Evolutionary conservation across 352 stramenopile genomes (phyloP).

Genomic region (Pythium brachiatum): DNA sequence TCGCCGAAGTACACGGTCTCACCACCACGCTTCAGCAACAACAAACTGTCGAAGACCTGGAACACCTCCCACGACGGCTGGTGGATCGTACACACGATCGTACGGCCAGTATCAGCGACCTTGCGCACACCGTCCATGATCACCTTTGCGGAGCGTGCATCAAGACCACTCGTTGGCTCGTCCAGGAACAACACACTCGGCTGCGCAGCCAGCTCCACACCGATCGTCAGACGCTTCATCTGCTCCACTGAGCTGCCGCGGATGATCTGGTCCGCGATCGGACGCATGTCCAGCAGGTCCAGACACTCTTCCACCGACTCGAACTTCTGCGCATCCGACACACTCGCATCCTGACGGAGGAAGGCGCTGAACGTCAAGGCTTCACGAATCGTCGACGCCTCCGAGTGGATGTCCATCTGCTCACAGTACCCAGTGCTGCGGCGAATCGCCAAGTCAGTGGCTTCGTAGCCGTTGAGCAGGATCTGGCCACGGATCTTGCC

Average conservation of each 20-base stretch:
- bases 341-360: too few species aligned
- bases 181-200: slow-evolving; percentile 79
- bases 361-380: too few species aligned
- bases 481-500: slow-evolving; percentile 86
- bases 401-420: too few species aligned
- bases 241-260: slow-evolving; percentile 39
- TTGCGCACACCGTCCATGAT: too few species aligned
- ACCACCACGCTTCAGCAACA: slow-evolving; percentile 24
- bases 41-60: slow-evolving; percentile 25
- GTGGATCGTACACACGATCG: too few species aligned
- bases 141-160: too few species aligned
- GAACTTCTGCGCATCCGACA: slow-evolving; percentile 31
- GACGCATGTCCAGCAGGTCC: slow-evolving; percentile 29
- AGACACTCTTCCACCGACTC: slow-evolving; percentile 43
- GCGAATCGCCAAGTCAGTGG: too few species aligned
- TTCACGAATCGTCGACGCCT: too few species aligned
- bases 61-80: too few species aligned
- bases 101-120: too few species aligned
- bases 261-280: slow-evolving; percentile 40
- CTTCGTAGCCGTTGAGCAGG: slow-evolving; percentile 86
- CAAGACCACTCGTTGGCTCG: slow-evolving; percentile 78
- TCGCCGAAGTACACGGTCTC: slow-evolving; percentile 27
- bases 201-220: slow-evolving; percentile 72
- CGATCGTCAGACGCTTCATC: slow-evolving; percentile 54
- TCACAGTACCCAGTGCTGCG: too few species aligned